Evolutionary conservation across 345 rosid genomes (phyloP).

Genomic region (Theobroma cacao): DNA sequence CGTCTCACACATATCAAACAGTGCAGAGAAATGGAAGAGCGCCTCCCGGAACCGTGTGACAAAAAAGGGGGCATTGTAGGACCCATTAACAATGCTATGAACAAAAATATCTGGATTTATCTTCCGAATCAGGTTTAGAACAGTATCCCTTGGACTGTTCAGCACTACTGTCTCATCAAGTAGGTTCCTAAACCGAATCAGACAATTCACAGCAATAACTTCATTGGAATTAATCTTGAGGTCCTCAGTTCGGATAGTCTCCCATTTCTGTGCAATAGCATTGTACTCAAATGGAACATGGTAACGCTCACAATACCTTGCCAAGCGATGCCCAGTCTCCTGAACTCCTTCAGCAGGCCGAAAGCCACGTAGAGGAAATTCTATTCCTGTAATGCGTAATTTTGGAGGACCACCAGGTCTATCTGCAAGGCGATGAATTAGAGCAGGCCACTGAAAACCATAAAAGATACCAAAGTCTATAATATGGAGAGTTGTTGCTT

Average conservation of each 20-base stretch:
- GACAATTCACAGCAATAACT: conserved; percentile 42
- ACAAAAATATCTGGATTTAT: conserved; percentile 41
- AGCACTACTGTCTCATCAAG: conserved; percentile 40
- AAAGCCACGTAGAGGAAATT: conserved; percentile 43
- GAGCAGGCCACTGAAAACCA: conserved; percentile 55
- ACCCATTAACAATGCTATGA: conserved; percentile 30
- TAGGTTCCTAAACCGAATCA: conserved; percentile 33
- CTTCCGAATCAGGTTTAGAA: conserved; percentile 26
- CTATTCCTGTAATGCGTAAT: conserved; percentile 54
- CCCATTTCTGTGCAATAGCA: conserved; percentile 46
- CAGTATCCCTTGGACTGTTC: conserved; percentile 37
- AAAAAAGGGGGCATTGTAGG: conserved; percentile 48
- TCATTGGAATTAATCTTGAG: conserved; percentile 34
- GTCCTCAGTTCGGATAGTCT: conserved; percentile 32
- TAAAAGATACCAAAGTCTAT: conserved; percentile 50
- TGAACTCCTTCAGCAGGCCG: conserved; percentile 38
- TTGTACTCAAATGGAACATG: conserved; percentile 47
- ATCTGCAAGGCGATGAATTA: conserved; percentile 39
- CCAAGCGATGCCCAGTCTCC: conserved; percentile 44
- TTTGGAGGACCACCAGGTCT: conserved; percentile 36
- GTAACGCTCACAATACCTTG: conserved; percentile 41
- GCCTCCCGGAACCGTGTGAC: conserved; percentile 44
- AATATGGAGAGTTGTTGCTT: conserved; percentile 38
- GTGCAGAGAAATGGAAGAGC: conserved; percentile 40
- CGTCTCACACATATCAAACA: conserved; percentile 37